Evolutionary conservation across 805 yeast species (phyloP).

Genomic region (Sugiyamaella americana): DNA sequence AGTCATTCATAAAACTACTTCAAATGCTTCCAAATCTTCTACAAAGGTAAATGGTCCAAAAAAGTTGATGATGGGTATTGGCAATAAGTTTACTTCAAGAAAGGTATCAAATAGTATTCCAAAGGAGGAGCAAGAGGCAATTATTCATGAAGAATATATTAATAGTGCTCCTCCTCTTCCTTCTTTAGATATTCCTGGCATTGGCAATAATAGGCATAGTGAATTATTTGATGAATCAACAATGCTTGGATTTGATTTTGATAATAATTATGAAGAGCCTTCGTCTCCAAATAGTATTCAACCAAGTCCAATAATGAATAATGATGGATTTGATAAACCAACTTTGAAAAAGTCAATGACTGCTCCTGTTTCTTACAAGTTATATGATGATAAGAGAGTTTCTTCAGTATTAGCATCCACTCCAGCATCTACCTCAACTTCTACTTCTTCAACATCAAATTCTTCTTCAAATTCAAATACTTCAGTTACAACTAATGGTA

Average conservation of each 20-base stretch:
- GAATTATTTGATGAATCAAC: background rate
- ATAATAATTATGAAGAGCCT: background rate
- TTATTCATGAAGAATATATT: background rate
- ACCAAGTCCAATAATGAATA: conserved; percentile 7
- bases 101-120: background rate
- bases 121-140: background rate
- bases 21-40: background rate
- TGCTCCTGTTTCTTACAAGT: background rate
- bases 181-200: background rate
- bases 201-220: background rate
- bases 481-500: background rate
- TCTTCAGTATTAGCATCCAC: background rate
- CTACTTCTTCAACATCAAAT: background rate
- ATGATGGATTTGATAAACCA: conserved; percentile 2
- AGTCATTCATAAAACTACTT: background rate
- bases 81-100: conserved; percentile 7
- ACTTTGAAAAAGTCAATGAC: background rate
- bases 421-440: background rate
- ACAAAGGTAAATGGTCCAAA: conserved; percentile 3
- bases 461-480: background rate
- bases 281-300: conserved; percentile 9
- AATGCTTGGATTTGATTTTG: background rate
- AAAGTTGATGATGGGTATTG: conserved; percentile 9
- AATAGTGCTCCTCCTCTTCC: background rate
- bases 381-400: background rate